These are phyloP conservation scores for Butyriboletus loyo DNA, from an alignment of 768 basidiomycete genomes.

Conservation along the genomic window DNA sequence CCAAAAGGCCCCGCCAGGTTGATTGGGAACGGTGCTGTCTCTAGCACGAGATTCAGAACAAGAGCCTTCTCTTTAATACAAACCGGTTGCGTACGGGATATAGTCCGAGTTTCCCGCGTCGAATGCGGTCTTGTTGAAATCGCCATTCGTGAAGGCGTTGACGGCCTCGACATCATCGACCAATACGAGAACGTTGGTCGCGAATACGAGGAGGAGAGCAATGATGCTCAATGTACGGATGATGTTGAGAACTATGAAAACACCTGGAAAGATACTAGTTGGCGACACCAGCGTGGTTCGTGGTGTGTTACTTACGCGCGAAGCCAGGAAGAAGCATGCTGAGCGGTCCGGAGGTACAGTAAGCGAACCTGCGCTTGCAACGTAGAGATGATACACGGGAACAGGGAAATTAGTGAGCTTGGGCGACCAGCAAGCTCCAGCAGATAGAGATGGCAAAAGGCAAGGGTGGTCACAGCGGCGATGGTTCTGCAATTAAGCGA, in stretches of 20 bases:
- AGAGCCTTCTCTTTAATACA: not conserved
- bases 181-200: constrained; percentile 70
- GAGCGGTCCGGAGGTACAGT: not conserved
- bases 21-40: constrained; percentile 88
- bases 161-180: constrained; percentile 75
- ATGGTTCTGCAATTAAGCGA: not conserved
- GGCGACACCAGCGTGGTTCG: not conserved
- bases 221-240: constrained; percentile 75
- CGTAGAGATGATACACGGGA: constrained; percentile 4
- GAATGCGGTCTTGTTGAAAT: constrained; percentile 38
- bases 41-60: constrained; percentile 26
- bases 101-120: constrained; percentile 66
- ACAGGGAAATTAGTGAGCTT: constrained; percentile 8
- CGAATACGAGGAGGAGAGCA: constrained; percentile 75
- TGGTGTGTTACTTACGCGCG: constrained; percentile 20
- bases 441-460: not conserved
- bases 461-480: not conserved
- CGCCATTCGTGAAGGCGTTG: constrained; percentile 51
- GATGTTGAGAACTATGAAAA: constrained; percentile 76
- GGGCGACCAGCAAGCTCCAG: constrained; percentile 27
- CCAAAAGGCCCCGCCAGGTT: constrained; percentile 91
- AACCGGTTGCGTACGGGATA: constrained; percentile 62
- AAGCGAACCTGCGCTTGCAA: constrained; percentile 24
- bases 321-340: constrained; percentile 27
- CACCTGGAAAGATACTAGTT: constrained; percentile 27